Evolutionary conservation across 2,329 filamentous ascomycete species (phyloP).

Genomic region (Penicillium thymicola): DNA sequence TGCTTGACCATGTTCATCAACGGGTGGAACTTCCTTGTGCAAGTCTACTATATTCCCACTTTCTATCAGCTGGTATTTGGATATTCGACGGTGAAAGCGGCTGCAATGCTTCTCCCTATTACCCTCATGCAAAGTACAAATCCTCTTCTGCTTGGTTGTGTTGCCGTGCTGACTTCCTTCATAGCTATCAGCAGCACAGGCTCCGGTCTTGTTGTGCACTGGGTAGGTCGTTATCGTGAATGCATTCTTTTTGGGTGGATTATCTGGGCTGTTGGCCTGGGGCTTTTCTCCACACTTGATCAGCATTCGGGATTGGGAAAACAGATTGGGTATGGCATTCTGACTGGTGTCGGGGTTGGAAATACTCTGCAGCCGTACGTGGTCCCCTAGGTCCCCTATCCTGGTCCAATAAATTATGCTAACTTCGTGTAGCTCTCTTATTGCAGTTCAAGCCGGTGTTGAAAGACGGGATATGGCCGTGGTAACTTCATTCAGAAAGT

Average conservation of each 20-base stretch:
- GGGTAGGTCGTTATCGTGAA: constrained; percentile 53
- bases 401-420: not conserved
- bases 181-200: constrained; percentile 49
- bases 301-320: constrained; percentile 49
- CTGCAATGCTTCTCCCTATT: constrained; percentile 51
- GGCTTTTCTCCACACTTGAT: constrained; percentile 53
- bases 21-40: constrained; percentile 59
- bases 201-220: constrained; percentile 53
- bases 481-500: constrained; percentile 39
- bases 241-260: constrained; percentile 55
- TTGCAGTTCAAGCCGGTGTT: constrained; percentile 42
- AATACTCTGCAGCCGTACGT: constrained; percentile 50
- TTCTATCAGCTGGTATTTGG: constrained; percentile 58
- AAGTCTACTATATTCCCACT: constrained; percentile 60
- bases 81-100: constrained; percentile 47
- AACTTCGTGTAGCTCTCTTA: constrained; percentile 25
- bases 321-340: constrained; percentile 53
- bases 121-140: constrained; percentile 45
- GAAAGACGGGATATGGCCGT: constrained; percentile 42
- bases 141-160: not conserved
- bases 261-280: constrained; percentile 52
- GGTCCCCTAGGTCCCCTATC: too few relatives aligned
- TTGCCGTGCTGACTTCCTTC: constrained; percentile 39
- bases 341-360: constrained; percentile 53
- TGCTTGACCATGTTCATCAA: constrained; percentile 58